phyloP scores from a whole-genome alignment of 2,329 filamentous ascomycete genomes.

The Phaeoacremonium minimum region DNA sequence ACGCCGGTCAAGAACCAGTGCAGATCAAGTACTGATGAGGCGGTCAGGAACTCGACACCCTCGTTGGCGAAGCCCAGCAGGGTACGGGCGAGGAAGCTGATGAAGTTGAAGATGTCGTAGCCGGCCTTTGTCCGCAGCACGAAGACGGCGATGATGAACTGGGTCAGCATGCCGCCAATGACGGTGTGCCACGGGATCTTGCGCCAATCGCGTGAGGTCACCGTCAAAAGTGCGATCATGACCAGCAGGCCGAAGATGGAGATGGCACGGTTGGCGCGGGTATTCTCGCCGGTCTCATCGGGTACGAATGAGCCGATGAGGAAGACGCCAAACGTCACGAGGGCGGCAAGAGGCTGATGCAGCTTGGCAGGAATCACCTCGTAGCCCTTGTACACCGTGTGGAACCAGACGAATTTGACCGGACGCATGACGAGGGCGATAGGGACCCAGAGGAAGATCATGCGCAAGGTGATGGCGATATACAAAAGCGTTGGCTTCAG shows the following conservation, averaged over 20 bases:
- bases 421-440: conserved; percentile 62
- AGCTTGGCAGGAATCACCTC: conserved; percentile 62
- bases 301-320: conserved; percentile 75
- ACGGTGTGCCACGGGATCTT: conserved; percentile 71
- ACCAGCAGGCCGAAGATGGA: conserved; percentile 75
- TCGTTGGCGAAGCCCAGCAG: conserved; percentile 72
- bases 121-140: conserved; percentile 77
- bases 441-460: conserved; percentile 71
- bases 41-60: conserved; percentile 70
- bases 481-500: conserved; percentile 80
- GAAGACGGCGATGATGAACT: conserved; percentile 86
- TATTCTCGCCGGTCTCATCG: conserved; percentile 70
- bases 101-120: conserved; percentile 88
- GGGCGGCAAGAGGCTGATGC: conserved; percentile 58
- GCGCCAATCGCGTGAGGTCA: conserved; percentile 66
- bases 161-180: conserved; percentile 81
- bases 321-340: conserved; percentile 65
- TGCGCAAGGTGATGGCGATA: conserved; percentile 67
- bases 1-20: conserved; percentile 73
- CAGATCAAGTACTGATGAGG: conserved; percentile 31
- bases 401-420: conserved; percentile 63
- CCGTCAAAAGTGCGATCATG: conserved; percentile 63
- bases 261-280: conserved; percentile 71
- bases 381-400: conserved; percentile 56
- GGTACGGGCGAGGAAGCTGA: conserved; percentile 68